Conservation (phyloP, 768 basidiomycete genomes). For the button mushroom (Agaricus bisporus) region DNA sequence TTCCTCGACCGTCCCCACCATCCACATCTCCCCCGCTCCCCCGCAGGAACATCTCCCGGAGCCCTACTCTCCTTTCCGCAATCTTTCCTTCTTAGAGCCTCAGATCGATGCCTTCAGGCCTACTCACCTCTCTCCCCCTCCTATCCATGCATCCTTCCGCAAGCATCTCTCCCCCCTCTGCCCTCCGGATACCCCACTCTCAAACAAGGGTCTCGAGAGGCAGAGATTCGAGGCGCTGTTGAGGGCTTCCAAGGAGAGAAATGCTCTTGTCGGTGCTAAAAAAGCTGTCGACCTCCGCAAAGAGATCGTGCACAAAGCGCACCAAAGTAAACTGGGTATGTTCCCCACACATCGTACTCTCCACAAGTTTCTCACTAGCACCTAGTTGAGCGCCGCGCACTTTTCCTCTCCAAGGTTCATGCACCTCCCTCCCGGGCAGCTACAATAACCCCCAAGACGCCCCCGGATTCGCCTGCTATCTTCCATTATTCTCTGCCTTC, state of each 20-base stretch:
- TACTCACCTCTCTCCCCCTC: constrained; percentile 52
- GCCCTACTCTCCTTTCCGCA: constrained; percentile 60
- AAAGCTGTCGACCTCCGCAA: constrained; percentile 60
- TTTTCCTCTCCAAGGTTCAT: constrained; percentile 68
- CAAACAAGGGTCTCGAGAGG: constrained; percentile 50
- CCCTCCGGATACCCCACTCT: constrained; percentile 27
- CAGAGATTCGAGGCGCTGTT: constrained; percentile 62
- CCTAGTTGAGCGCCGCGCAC: constrained; percentile 67
- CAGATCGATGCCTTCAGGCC: constrained; percentile 52
- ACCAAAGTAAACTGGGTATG: constrained; percentile 71
- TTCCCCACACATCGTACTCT: constrained; percentile 11
- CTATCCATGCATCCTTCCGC: constrained; percentile 34
- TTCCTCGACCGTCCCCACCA: constrained; percentile 51
- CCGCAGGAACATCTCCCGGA: constrained; percentile 44
- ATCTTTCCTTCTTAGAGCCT: constrained; percentile 20
- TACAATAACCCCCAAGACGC: constrained; percentile 51
- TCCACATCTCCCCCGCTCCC: constrained; percentile 64
- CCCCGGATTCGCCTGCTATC: constrained; percentile 63
- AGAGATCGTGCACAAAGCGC: constrained; percentile 67
- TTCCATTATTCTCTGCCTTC: constrained; percentile 68
- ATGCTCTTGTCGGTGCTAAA: constrained; percentile 30
- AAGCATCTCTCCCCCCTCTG: constrained; percentile 47
- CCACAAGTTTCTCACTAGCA: background rate
- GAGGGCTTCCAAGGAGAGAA: constrained; percentile 53
- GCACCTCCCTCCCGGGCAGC: constrained; percentile 62